Evolutionary conservation across 2,329 filamentous ascomycete species (phyloP), one percentile per base, ranked within the genome.

Genomic region (Sordariomycetes sp.): DNA sequence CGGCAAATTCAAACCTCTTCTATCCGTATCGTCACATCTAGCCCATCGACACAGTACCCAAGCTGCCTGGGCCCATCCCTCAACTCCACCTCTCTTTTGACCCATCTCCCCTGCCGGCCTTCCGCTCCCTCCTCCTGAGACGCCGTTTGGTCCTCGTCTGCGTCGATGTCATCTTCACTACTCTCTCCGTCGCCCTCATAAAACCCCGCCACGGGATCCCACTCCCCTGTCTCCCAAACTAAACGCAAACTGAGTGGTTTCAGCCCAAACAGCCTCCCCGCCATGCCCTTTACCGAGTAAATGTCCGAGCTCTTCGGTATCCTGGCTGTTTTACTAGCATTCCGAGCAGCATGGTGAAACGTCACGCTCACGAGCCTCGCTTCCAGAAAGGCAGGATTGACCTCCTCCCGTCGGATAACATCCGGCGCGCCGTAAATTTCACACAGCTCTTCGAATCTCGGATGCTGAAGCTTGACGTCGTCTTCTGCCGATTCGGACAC

Each of bases 161-260:
- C 34, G 6, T 42, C 61, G 6, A 67, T 64, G 20, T 71, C 66
- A 6, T 71, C 69, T 20, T 72, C 70, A 30, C 68, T 70, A 44
- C 64, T 68, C 29, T 64, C 66, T 35, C 61, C 70, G 28, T 75
- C 75, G 20, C 70, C 68, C 5, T 74, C 68, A 41, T 77, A 69
- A 44, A 76, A 73, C 40, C 72, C 69, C 8, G 71, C 71, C 1
- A 86, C 78, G 0, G 85, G 85, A 54, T 94, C 86, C 76, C 82
- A 86, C 55, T 95, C 88, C 15, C 86, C 85, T 8, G 87, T 94
- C 61, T 94, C 86, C 82, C 86, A 94, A 1, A 92, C 62, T 32
- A 96, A 55, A 26, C 67, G 70, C 39, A 90, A 61, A 27, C 60
- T 59, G 41, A 86, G 64, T 0, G 86, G 82, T 30, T 68, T 58